Base-by-base conservation (phyloP, 805 yeast species). In the Suhomyces tanzawaensis region DNA sequence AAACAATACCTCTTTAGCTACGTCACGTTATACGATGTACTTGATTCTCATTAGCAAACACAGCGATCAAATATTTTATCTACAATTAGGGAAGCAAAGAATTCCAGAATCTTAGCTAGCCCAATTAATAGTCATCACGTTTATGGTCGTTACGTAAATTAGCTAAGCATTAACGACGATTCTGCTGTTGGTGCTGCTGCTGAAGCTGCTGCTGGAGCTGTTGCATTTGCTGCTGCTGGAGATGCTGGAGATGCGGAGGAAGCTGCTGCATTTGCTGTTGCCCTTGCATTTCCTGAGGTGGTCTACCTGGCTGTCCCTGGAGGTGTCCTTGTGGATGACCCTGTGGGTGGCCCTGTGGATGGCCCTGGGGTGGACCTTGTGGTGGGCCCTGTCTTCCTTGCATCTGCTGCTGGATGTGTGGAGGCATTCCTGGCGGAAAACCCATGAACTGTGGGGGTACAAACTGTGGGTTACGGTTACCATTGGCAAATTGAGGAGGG, bases 401-500 rank as follows among this genome's bases (percentile, higher is more conserved):
- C 12, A 17, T n/a, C 18, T 33, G 27, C 25, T 34, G 36, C 41
- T 45, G 38, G 32, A 46, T 19, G 31, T 41, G 48, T 7, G 48
- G 59, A 14, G 47, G 52, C 53, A 55, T 52, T 16, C 58, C 58
- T 13, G 52, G 54, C 9, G 42, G 48, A 36, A 31, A 40, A 3
- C 47, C 48, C 52, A 44, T 44, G 29, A 29, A 44, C 17, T 35
- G 48, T 19, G 42, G 46, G 15, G 37, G 39, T 26, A 35, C 34
- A 25, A 33, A 41, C 23, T 36, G 47, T 5, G 32, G 19, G 13
- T 37, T 35, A 13, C 34, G 35, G 22, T 37, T 40, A 9, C 44
- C 44, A 35, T 34, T 37, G 30, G 24, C 33, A 19, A 39, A 38
- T 12, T 36, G 46, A 3, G 46, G 48, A 7, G 46, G 50, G 13